Evolutionary conservation across 371 early-diverging fungal species (phyloP).

Genomic region (Mortierella sp.): DNA sequence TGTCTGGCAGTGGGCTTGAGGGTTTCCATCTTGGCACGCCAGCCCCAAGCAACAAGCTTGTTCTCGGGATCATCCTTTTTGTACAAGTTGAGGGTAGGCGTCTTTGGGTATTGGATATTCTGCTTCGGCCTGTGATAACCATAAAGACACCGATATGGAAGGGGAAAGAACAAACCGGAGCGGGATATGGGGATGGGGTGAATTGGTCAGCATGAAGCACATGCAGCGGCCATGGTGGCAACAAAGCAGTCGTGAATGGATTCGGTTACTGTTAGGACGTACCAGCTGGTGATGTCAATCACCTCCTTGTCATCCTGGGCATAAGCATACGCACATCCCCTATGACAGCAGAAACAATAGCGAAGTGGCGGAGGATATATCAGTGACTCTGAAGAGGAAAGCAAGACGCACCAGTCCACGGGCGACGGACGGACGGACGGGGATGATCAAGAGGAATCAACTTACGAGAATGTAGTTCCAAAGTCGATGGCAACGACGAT

Average conservation of each 20-base stretch:
- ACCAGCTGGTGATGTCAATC: constrained; percentile 70
- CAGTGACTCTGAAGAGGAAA: no score
- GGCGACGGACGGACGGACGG: background rate
- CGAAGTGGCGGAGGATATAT: background rate
- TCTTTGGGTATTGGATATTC: constrained; percentile 65
- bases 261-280: constrained; percentile 14
- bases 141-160: background rate
- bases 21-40: constrained; percentile 65
- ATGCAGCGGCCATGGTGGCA: background rate
- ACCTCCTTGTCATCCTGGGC: constrained; percentile 65
- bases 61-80: constrained; percentile 54
- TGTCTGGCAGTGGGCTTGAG: constrained; percentile 60
- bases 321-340: constrained; percentile 70
- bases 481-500: constrained; percentile 63
- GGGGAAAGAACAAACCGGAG: background rate
- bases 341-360: constrained; percentile 4
- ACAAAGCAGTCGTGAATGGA: background rate
- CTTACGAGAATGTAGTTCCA: constrained; percentile 68
- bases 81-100: constrained; percentile 61
- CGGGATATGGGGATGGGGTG: background rate
- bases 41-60: constrained; percentile 64
- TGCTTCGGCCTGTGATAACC: constrained; percentile 60
- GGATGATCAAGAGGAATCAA: background rate
- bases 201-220: constrained; percentile 1
- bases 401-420: background rate